These are phyloP conservation scores for Rhizopogon rudus DNA, from an alignment of 768 basidiomycete genomes.

Conservation along the genomic window DNA sequence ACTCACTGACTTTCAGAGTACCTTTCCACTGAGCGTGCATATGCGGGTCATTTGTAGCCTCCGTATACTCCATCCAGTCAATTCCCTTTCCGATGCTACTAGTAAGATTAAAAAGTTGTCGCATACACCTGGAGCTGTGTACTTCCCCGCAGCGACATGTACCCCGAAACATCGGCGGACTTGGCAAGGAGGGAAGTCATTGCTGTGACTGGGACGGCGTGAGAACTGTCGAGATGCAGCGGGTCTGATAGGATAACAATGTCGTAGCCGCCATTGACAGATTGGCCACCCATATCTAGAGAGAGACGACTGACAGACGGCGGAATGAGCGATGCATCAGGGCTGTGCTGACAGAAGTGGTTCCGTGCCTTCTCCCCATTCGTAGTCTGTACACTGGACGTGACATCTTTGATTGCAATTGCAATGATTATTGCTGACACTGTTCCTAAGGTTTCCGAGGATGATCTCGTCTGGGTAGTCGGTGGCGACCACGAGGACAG, in stretches of 20 bases:
- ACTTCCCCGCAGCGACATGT: constrained; percentile 62
- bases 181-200: constrained; percentile 43
- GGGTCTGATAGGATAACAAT: constrained; percentile 67
- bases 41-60: constrained; percentile 12
- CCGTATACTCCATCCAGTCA: constrained; percentile 39
- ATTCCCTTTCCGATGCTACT: constrained; percentile 35
- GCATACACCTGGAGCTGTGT: constrained; percentile 51
- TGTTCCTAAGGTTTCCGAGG: constrained; percentile 48
- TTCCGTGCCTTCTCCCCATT: constrained; percentile 55
- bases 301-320: constrained; percentile 11
- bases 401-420: constrained; percentile 33
- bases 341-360: constrained; percentile 42
- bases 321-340: constrained; percentile 7
- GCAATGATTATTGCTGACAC: constrained; percentile 45
- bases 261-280: constrained; percentile 55
- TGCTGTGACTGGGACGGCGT: constrained; percentile 50
- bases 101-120: constrained; percentile 41
- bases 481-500: constrained; percentile 53
- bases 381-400: constrained; percentile 48
- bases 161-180: constrained; percentile 33
- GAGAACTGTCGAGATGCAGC: constrained; percentile 61
- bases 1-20: constrained; percentile 36
- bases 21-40: constrained; percentile 43
- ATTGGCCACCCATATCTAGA: constrained; percentile 4
- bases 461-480: constrained; percentile 68